These are phyloP conservation scores for Aspergillus japonicus DNA, from an alignment of 2,329 filamentous ascomycete species.

Conservation along the genomic window DNA sequence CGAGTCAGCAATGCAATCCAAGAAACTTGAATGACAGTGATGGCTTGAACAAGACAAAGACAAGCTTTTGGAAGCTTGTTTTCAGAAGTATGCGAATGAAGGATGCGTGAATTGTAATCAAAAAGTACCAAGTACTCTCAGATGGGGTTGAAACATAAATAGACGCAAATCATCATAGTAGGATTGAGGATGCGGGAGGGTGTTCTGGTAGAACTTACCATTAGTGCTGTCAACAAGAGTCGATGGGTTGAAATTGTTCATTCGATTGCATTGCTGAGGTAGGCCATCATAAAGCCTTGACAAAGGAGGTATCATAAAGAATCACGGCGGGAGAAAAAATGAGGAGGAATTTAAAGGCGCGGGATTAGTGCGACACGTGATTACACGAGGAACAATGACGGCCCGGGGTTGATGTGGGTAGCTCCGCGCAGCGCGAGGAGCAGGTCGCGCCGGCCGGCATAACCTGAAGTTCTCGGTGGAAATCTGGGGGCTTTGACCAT, in stretches of 20 bases:
- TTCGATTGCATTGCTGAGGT: background rate
- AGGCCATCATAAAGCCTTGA: background rate
- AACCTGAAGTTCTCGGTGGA: background rate
- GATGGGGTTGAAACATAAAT: conserved; percentile 44
- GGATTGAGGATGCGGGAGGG: background rate
- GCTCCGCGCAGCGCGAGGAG: background rate
- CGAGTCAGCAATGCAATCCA: conserved; percentile 1
- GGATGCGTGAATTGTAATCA: conserved; percentile 33
- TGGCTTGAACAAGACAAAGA: background rate
- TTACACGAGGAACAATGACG: conserved; percentile 13
- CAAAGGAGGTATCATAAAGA: conserved; percentile 2
- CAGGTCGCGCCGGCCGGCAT: background rate
- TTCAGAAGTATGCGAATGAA: conserved; percentile 21
- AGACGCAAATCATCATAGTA: conserved; percentile 36
- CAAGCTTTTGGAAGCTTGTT: conserved; percentile 7
- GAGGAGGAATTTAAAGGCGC: conserved; percentile 19
- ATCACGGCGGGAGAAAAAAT: conserved; percentile 10
- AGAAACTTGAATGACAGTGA: background rate
- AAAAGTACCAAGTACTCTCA: conserved; percentile 31
- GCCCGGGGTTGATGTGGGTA: conserved; percentile 10
- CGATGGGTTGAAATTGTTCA: background rate
- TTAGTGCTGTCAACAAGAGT: background rate
- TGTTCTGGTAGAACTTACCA: conserved; percentile 10
- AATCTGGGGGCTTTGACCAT: background rate
- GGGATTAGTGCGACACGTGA: conserved; percentile 27